Percentiles rank a stretch among this genome's conserved stretches.
These are phyloP conservation scores for Isabelozyma pseudorhagii DNA, from an alignment of 805 yeast genomes.

Conservation along the genomic window DNA sequence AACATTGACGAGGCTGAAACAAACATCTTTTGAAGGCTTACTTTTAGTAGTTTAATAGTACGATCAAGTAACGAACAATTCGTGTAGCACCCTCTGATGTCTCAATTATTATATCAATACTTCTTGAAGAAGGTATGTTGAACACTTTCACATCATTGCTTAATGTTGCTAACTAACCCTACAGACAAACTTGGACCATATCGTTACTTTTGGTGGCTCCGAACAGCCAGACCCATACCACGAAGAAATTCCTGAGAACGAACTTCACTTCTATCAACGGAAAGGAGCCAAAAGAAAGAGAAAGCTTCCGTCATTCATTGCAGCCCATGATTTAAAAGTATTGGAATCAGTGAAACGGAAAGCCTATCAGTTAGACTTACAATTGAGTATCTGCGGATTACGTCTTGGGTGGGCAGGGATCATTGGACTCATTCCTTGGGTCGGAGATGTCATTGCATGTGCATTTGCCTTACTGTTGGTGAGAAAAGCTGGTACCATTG, in stretches of 20 bases:
- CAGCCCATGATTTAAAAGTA: constrained; percentile 28
- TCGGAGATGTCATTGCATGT: constrained; percentile 32
- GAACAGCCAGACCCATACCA: constrained; percentile 34
- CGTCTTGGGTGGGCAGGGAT: constrained; percentile 43
- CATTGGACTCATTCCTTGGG: constrained; percentile 41
- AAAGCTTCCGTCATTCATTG: constrained; percentile 32
- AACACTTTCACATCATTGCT: no score
- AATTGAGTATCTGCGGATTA: constrained; percentile 36
- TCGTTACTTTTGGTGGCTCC: constrained; percentile 24
- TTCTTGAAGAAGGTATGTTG: constrained; percentile 39
- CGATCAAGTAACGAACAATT: background rate
- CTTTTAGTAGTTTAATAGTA: no score
- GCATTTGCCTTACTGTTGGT: constrained; percentile 29
- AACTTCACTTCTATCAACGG: constrained; percentile 38
- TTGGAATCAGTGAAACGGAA: constrained; percentile 32
- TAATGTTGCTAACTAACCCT: constrained; percentile 1
- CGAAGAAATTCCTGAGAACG: constrained; percentile 38
- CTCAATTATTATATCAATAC: constrained; percentile 28
- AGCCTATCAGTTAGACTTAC: constrained; percentile 40
- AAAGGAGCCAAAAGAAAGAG: constrained; percentile 40
- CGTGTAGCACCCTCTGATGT: constrained; percentile 15
- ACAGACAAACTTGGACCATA: constrained; percentile 24
- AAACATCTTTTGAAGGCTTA: no score
- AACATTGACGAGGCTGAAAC: no score
- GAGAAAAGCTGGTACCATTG: constrained; percentile 27